These are phyloP conservation scores for Aspergillus candidus DNA, from an alignment of 2,329 filamentous ascomycete genomes.

Conservation along the genomic window DNA sequence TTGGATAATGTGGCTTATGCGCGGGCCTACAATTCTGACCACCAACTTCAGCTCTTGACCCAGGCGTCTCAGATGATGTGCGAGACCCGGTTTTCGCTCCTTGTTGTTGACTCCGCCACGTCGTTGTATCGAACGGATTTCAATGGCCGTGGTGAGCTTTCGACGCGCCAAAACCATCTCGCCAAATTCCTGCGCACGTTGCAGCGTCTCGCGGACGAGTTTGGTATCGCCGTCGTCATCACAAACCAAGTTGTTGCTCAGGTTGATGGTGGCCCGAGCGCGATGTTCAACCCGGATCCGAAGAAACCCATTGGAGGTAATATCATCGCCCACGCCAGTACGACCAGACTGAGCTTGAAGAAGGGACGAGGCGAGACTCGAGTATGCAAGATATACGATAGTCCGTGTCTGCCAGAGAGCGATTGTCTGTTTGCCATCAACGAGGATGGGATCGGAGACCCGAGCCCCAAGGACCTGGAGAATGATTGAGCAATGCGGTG, in stretches of 20 bases:
- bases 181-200: constrained; percentile 46
- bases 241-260: constrained; percentile 98
- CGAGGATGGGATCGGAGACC: constrained; percentile 94
- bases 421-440: constrained; percentile 96
- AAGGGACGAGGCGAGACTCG: constrained; percentile 93
- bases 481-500: constrained; percentile 53
- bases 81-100: constrained; percentile 91
- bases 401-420: constrained; percentile 90
- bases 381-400: constrained; percentile 99
- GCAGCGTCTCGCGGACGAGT: constrained; percentile 58
- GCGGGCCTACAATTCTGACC: constrained; percentile 95
- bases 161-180: constrained; percentile 66
- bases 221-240: constrained; percentile 96
- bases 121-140: constrained; percentile 95
- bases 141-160: constrained; percentile 90
- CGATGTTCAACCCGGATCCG: constrained; percentile 98
- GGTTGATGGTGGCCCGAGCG: constrained; percentile 88
- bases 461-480: constrained; percentile 89
- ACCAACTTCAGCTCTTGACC: constrained; percentile 89
- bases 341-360: constrained; percentile 87
- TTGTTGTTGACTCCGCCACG: constrained; percentile 94
- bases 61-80: constrained; percentile 99
- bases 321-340: constrained; percentile 96
- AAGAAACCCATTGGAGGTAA: constrained; percentile 99
- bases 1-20: constrained; percentile 98